Evolutionary conservation across 768 basidiomycete genomes (phyloP).

Genomic region (Leucocoprinus birnbaumii): DNA sequence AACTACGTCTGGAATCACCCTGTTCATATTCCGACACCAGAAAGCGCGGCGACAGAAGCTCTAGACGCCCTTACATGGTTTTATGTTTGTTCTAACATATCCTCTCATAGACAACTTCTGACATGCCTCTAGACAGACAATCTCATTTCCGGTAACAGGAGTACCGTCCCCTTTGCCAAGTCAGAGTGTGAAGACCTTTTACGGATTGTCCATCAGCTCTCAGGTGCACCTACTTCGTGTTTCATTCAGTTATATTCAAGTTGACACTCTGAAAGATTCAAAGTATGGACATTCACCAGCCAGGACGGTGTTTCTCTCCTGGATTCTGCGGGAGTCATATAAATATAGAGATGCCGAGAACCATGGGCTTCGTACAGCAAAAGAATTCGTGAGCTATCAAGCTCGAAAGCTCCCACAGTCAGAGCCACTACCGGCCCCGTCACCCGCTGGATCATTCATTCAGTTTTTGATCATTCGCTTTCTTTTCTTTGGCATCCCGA

Average conservation of each 20-base stretch:
- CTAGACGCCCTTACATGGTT: slow-evolving; percentile 50
- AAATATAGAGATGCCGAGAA: slow-evolving; percentile 43
- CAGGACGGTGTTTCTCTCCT: slow-evolving; percentile 44
- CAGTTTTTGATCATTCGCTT: slow-evolving; percentile 33
- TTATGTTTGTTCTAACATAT: slow-evolving; percentile 27
- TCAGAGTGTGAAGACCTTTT: slow-evolving; percentile 49
- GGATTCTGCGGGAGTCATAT: slow-evolving; percentile 50
- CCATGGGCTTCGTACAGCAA: slow-evolving; percentile 41
- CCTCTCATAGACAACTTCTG: not conserved
- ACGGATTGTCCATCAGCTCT: slow-evolving; percentile 33
- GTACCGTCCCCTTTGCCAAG: slow-evolving; percentile 52
- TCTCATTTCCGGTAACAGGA: slow-evolving; percentile 38
- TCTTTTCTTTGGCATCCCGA: slow-evolving; percentile 51
- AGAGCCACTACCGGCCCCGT: slow-evolving; percentile 13
- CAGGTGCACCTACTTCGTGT: slow-evolving; percentile 19
- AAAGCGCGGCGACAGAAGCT: slow-evolving; percentile 41
- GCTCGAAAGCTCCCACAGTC: slow-evolving; percentile 12
- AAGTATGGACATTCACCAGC: slow-evolving; percentile 31
- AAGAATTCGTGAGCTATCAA: slow-evolving; percentile 22
- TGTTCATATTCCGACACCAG: slow-evolving; percentile 37
- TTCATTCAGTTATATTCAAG: not conserved
- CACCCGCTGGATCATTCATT: slow-evolving; percentile 14
- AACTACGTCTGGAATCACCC: slow-evolving; percentile 50
- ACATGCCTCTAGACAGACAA: slow-evolving; percentile 38
- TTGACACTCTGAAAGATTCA: slow-evolving; percentile 20